Percentiles rank a stretch among this genome's conserved stretches.
These are phyloP conservation scores for Pilatotrama ljubarskyi DNA, from an alignment of 768 basidiomycete genomes.

Conservation along the genomic window DNA sequence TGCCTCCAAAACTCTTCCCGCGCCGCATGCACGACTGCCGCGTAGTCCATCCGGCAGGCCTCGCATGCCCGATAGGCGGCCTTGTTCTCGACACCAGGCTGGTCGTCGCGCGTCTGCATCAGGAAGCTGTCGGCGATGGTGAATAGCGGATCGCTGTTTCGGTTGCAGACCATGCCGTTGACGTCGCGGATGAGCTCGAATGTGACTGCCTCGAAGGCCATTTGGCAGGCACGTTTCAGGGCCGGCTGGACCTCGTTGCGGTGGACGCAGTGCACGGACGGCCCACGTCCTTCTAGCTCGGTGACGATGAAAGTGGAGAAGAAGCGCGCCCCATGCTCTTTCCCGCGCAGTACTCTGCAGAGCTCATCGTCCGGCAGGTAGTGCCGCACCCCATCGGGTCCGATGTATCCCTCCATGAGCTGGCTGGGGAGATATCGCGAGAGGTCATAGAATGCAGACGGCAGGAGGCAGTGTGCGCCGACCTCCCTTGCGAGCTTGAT, in stretches of 20 bases:
- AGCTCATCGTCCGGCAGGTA: conserved; percentile 55
- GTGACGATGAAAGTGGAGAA: conserved; percentile 77
- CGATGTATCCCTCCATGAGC: conserved; percentile 52
- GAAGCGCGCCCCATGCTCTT: conserved; percentile 71
- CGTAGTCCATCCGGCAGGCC: conserved; percentile 61
- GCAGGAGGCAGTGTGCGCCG: conserved; percentile 57
- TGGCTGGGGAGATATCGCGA: conserved; percentile 67
- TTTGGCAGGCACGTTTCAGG: conserved; percentile 58
- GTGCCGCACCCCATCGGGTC: conserved; percentile 37
- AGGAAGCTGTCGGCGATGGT: conserved; percentile 66
- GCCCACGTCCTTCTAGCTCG: conserved; percentile 65
- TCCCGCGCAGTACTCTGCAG: conserved; percentile 60
- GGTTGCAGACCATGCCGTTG: conserved; percentile 64
- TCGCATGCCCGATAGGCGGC: conserved; percentile 62
- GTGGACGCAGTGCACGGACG: conserved; percentile 46
- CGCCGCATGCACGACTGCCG: conserved; percentile 55
- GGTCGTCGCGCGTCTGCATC: conserved; percentile 61
- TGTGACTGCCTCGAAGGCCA: conserved; percentile 72
- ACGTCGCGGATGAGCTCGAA: conserved; percentile 75
- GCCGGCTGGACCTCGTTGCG: conserved; percentile 46
- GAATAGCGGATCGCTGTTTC: conserved; percentile 69
- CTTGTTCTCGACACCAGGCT: conserved; percentile 41
- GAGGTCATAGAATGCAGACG: conserved; percentile 80
- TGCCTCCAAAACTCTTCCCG: conserved; percentile 66
- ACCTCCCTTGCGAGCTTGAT: conserved; percentile 67